These are phyloP conservation scores for Carex scoparia DNA, from an alignment of 176 grass and related monocot genomes.

Conservation along the genomic window DNA sequence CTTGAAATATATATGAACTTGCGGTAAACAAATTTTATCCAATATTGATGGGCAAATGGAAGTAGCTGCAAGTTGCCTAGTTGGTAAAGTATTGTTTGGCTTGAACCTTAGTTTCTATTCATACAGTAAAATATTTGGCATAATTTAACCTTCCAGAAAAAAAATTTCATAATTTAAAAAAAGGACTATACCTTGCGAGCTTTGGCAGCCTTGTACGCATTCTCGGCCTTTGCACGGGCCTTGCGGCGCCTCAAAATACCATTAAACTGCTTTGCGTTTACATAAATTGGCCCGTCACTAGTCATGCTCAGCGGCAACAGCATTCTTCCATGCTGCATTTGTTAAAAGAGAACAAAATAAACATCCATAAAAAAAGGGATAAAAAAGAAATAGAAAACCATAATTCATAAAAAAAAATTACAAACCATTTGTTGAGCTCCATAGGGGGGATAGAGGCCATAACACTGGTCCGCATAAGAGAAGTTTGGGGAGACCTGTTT, in stretches of 20 bases:
- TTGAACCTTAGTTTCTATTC: not conserved
- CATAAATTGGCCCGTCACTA: constrained; percentile 66
- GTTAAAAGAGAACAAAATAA: constrained; percentile 24
- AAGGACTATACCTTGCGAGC: constrained; percentile 57
- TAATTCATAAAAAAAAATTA: not conserved
- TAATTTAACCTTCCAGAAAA: not conserved
- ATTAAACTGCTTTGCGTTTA: constrained; percentile 89
- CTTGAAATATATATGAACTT: not conserved
- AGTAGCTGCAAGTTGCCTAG: not conserved
- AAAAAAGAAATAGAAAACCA: not conserved
- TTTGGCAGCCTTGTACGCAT: constrained; percentile 43
- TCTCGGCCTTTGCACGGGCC: constrained; percentile 81
- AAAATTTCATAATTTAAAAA: not conserved
- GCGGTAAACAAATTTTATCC: not conserved
- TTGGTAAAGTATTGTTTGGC: not conserved
- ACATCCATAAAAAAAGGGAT: not conserved
- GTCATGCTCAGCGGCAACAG: constrained; percentile 66
- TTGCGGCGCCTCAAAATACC: constrained; percentile 80
- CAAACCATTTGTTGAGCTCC: constrained; percentile 57
- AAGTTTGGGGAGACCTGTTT: constrained; percentile 53
- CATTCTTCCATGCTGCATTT: constrained; percentile 52
- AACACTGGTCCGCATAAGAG: constrained; percentile 58
- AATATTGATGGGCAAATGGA: not conserved
- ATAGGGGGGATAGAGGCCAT: constrained; percentile 56
- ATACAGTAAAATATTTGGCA: not conserved